Evolutionary conservation across 2,329 filamentous ascomycete species (phyloP).

Genomic region (Clarireedia paspali): DNA sequence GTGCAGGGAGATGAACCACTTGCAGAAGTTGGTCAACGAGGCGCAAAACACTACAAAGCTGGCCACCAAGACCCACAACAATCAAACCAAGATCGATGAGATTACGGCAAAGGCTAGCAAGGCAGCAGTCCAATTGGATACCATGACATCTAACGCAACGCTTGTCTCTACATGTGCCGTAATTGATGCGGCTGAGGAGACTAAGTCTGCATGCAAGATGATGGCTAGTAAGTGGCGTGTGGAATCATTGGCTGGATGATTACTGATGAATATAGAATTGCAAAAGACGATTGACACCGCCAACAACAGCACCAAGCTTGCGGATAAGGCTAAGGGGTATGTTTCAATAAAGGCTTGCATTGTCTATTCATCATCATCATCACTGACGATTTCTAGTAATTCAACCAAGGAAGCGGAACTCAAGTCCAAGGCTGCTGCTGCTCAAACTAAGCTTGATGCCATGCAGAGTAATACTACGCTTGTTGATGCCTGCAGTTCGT

Average conservation of each 20-base stretch:
- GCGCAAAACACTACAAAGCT: conserved; percentile 33
- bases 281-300: conserved; percentile 14
- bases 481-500: conserved; percentile 11
- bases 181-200: conserved; percentile 23
- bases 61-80: conserved; percentile 29
- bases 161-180: conserved; percentile 30
- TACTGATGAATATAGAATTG: background rate
- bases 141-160: conserved; percentile 31
- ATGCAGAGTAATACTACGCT: conserved; percentile 14
- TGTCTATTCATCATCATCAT: background rate
- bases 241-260: background rate
- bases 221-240: background rate
- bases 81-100: conserved; percentile 31
- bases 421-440: conserved; percentile 8
- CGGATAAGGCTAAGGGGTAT: conserved; percentile 5
- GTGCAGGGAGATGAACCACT: conserved; percentile 29
- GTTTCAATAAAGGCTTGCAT: background rate
- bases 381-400: conserved; percentile 2
- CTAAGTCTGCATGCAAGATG: conserved; percentile 10
- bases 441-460: conserved; percentile 6
- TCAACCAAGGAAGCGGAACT: conserved; percentile 11
- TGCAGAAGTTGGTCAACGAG: conserved; percentile 27
- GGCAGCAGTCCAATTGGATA: conserved; percentile 25
- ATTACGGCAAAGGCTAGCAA: conserved; percentile 33
- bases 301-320: conserved; percentile 10